Percentiles rank a stretch among this genome's conserved stretches.
These are phyloP conservation scores for Przewalskia tangutica DNA, from an alignment of 257 asterid species.

Conservation along the genomic window DNA sequence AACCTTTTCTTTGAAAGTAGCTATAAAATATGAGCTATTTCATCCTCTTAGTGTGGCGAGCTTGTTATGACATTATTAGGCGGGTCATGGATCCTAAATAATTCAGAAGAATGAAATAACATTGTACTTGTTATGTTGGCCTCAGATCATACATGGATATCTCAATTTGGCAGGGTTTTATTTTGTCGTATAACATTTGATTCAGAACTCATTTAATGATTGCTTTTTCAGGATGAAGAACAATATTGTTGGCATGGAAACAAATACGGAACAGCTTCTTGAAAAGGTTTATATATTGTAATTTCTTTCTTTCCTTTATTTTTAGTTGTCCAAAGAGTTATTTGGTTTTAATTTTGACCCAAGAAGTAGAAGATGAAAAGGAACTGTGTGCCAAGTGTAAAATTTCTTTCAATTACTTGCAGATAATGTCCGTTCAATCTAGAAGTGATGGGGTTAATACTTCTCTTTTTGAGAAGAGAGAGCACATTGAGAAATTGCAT, in stretches of 20 bases:
- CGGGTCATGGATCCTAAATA: neutral
- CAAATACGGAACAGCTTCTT: slow-evolving; percentile 97
- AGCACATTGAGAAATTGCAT: slow-evolving; percentile 93
- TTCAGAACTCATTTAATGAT: neutral
- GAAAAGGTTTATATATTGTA: slow-evolving; percentile 50
- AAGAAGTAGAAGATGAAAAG: neutral
- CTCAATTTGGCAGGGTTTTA: neutral
- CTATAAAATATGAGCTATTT: neutral
- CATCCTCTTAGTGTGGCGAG: neutral
- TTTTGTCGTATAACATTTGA: neutral
- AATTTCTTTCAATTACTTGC: slow-evolving; percentile 19
- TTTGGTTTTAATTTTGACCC: neutral
- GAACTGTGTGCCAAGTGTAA: neutral
- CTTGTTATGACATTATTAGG: neutral
- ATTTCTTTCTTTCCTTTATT: neutral
- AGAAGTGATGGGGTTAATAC: slow-evolving; percentile 96
- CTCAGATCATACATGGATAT: neutral
- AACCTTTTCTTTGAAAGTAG: neutral
- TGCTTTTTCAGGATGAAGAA: slow-evolving; percentile 72
- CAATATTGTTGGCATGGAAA: slow-evolving; percentile 92
- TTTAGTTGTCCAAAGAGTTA: neutral
- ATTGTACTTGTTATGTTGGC: neutral
- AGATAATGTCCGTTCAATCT: slow-evolving; percentile 95
- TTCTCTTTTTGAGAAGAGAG: slow-evolving; percentile 92
- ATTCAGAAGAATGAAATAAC: neutral